Evolutionary conservation across 306 rosid genomes (phyloP), one percentile per base, ranked within the genome.

Genomic region (Parietaria judaica): DNA sequence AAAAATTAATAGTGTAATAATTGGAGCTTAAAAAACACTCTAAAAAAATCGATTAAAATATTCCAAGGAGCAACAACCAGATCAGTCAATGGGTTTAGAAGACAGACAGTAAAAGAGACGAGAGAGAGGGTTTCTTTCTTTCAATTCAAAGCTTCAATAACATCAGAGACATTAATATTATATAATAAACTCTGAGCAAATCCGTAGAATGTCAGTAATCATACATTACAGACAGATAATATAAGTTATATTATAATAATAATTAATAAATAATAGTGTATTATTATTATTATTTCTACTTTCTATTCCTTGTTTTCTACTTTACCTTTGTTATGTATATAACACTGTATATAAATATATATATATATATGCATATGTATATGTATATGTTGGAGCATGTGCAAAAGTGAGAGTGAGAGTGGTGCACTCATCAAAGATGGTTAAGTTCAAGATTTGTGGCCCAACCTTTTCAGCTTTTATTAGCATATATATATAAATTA

Each of bases 401-500:
- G 95, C 76, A 11, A 49, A 5, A 1, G 45, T 41, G 53, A 49
- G 7, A 41, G 45, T 41, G 53, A 49, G n/a, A 49, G 53, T 63
- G 58, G 73, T 65, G 61, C 69, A 71, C 71, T 76, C 49, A 66
- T 76, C 49, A 66, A 76, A 61, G 72, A 63, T 70, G 31, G 78
- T 65, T 77, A 80, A 74, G 54, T 76, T 80, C 78, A 76, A 84
- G 82, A 67, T 61, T 50, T 80, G 52, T 41, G 73, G 53, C 80
- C 83, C 56, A 65, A 59, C 77, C 72, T 77, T 85, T 71, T 63
- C 89, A 84, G 82, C 82, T 76, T 82, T 75, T 70, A 23, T 63
- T 46, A 74, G 62, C 66, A 61, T 6, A 14, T 41, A 61, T 52
- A 7, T 54, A 46, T 51, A 38, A 0, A 23, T 0, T 23, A 23